phyloP scores from a whole-genome alignment of 2,329 filamentous ascomycete species.

The Anthostomella pinea region DNA sequence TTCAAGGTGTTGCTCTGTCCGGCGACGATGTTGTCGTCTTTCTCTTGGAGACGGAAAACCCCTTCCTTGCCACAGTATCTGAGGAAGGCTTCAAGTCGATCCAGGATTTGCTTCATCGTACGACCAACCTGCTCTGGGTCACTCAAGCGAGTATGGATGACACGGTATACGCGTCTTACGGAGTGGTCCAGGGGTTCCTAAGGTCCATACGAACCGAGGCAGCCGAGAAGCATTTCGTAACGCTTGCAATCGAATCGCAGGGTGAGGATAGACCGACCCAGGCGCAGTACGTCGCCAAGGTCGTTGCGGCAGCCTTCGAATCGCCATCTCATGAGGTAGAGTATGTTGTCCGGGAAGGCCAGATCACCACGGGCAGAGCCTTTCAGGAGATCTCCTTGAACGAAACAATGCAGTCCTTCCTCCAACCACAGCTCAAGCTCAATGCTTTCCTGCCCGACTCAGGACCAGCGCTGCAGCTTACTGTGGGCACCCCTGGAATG shows the following conservation, averaged over 20 bases:
- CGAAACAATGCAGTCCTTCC: constrained; percentile 7
- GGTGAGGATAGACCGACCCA: constrained; percentile 1
- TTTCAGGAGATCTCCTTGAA: constrained; percentile 10
- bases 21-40: constrained; percentile 22
- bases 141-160: constrained; percentile 14
- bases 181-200: constrained; percentile 25
- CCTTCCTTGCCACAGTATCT: constrained; percentile 24
- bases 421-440: constrained; percentile 10
- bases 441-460: constrained; percentile 12
- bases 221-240: constrained; percentile 22
- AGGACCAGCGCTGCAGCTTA: constrained; percentile 18
- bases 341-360: constrained; percentile 13
- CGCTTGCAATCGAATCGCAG: constrained; percentile 18
- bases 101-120: constrained; percentile 16
- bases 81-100: constrained; percentile 20
- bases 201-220: constrained; percentile 26
- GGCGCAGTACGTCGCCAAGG: constrained; percentile 16
- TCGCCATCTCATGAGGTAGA: constrained; percentile 14
- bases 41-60: constrained; percentile 21
- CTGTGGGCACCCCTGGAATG: constrained; percentile 16
- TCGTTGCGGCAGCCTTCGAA: constrained; percentile 14
- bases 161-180: constrained; percentile 17
- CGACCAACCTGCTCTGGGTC: constrained; percentile 28
- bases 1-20: constrained; percentile 4
- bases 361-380: constrained; percentile 10